Evolutionary conservation across 768 basidiomycete species (phyloP), one percentile per base, ranked within the genome.

Genomic region (Lyophyllum atratum): DNA sequence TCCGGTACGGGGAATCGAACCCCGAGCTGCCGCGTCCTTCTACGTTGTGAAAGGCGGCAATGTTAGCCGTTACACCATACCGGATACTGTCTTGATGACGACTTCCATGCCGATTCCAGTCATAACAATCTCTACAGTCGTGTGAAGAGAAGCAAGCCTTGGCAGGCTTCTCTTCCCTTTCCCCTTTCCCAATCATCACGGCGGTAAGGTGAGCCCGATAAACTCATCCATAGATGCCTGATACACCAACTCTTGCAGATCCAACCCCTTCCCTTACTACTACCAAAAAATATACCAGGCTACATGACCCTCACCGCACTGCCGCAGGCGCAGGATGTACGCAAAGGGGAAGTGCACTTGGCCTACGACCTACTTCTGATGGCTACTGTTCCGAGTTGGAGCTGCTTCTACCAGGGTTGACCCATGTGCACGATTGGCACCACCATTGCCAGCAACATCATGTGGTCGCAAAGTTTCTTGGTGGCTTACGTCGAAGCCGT

Each of bases 11-110:
- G 78, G 77, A 79, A 76, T 80, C 78, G 78, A 80, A 77, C 78
- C 78, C 79, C 79, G 79, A 80, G 79, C 78, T 80, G 73, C 78
- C 77, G 79, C 79, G 70, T 2, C 17, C 40, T 40, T 10, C 39
- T 4, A n/a, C 39, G 7, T 39, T 2, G 33, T 64, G 63, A 61
- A 52, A 83, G 81, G 82, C 82, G 81, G 81, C 75, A 82, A 83
- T 82, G 82, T 80, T 84, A 80, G 79, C 82, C 82, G 70, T 83
- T 83, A 82, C 82, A 83, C 81, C 81, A 82, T 82, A 83, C 73
- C 80, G 42, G 60, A 61, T 11, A 22, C 29, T n/a, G n/a, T n/a
- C 34, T 33, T 33, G 12, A 33, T 33, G 31, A n/a, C n/a, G n/a
- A n/a, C n/a, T n/a, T n/a, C n/a, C n/a, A n/a, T n/a, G n/a, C n/a